phyloP scores from a whole-genome alignment of 306 rosid genomes.

The Citrullus amarus region DNA sequence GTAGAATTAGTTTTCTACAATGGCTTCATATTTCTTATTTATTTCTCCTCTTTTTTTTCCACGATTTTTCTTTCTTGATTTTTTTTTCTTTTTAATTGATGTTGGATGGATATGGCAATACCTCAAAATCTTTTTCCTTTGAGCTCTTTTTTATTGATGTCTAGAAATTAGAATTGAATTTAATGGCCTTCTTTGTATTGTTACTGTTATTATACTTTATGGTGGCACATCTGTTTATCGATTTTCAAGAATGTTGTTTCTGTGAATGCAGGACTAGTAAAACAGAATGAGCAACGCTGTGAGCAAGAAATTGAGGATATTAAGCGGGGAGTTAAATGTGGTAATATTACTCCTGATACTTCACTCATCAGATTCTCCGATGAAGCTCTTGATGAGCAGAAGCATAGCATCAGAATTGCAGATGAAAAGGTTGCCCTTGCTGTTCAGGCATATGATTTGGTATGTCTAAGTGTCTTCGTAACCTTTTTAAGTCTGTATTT shows the following conservation, averaged over 20 bases:
- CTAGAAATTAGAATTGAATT: neutral
- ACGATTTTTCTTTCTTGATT: neutral
- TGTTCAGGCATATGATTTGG: slow-evolving; percentile 92
- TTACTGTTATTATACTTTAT: neutral
- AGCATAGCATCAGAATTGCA: slow-evolving; percentile 84
- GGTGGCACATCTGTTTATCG: neutral
- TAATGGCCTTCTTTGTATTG: neutral
- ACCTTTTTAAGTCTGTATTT: neutral
- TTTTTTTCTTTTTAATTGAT: neutral
- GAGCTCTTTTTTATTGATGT: neutral
- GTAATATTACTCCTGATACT: slow-evolving; percentile 51
- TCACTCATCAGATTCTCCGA: slow-evolving; percentile 68
- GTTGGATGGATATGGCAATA: neutral
- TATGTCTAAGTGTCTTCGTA: slow-evolving; percentile 17
- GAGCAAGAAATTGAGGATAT: slow-evolving; percentile 90
- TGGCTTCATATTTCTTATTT: neutral
- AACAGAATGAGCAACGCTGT: slow-evolving; percentile 77
- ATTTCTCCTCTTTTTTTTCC: neutral
- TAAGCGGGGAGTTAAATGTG: slow-evolving; percentile 56
- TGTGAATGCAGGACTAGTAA: slow-evolving; percentile 51
- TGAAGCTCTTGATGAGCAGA: slow-evolving; percentile 96
- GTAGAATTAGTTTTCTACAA: neutral
- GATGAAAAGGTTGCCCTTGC: slow-evolving; percentile 90
- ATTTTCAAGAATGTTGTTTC: neutral
- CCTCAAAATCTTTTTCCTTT: neutral